A percentile compares a stretch with the other conserved stretches of the same genome.
These are phyloP conservation scores for Alternaria triticimaculans DNA, from an alignment of 2,329 filamentous ascomycete genomes.

Conservation along the genomic window DNA sequence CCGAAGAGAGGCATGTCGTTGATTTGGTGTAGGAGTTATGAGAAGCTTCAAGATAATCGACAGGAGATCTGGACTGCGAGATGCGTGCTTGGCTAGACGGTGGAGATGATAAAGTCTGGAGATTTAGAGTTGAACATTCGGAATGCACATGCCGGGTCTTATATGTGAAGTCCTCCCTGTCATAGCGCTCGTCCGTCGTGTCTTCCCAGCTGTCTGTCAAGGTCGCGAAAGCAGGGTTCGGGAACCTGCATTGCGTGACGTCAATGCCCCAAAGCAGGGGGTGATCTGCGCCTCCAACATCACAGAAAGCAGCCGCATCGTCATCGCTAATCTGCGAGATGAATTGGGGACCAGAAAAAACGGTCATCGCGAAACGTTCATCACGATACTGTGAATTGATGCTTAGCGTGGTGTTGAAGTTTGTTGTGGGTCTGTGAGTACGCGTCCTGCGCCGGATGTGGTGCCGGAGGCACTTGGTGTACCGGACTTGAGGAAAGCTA, in stretches of 20 bases:
- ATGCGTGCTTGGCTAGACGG: neutral
- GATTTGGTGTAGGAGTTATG: neutral
- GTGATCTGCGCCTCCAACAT: conserved; percentile 11
- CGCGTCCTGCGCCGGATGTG: conserved; percentile 1
- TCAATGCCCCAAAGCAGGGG: conserved; percentile 12
- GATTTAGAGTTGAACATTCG: neutral
- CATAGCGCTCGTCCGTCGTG: neutral
- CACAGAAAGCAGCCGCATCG: conserved; percentile 9
- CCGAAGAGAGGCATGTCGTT: conserved; percentile 46
- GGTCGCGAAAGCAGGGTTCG: conserved; percentile 9
- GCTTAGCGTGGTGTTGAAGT: conserved; percentile 1
- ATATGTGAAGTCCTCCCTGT: neutral
- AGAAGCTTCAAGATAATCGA: neutral
- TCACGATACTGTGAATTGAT: neutral
- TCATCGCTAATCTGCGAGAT: conserved; percentile 3
- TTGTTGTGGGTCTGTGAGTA: conserved; percentile 22
- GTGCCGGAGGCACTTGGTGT: conserved; percentile 14
- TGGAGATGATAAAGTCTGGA: neutral
- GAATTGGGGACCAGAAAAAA: neutral
- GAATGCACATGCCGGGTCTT: neutral
- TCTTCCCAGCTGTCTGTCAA: neutral
- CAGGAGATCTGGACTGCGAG: neutral
- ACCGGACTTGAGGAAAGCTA: conserved; percentile 20
- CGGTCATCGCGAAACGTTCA: neutral
- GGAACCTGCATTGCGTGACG: conserved; percentile 20